These are phyloP conservation scores for Monilinia aucupariae DNA, from an alignment of 2,329 filamentous ascomycete genomes.

Conservation along the genomic window DNA sequence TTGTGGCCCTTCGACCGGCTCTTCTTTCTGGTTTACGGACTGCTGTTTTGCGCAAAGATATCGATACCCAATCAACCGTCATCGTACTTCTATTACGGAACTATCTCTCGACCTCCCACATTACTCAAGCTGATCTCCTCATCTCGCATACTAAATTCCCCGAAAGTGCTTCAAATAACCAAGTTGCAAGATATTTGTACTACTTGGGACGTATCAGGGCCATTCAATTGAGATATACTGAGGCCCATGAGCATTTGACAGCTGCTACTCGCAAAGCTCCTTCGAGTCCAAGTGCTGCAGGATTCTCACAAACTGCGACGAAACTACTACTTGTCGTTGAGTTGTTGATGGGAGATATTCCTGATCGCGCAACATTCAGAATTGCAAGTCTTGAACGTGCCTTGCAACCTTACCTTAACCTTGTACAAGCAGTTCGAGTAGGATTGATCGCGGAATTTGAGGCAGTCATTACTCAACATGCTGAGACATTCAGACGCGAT, in stretches of 20 bases:
- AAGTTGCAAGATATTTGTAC: constrained; percentile 95
- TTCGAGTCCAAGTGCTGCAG: constrained; percentile 78
- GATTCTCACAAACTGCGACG: constrained; percentile 92
- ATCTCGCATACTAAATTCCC: constrained; percentile 96
- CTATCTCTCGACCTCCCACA: constrained; percentile 93
- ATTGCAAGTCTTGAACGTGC: constrained; percentile 80
- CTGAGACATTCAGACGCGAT: constrained; percentile 82
- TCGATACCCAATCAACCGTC: constrained; percentile 93
- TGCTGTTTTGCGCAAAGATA: constrained; percentile 92
- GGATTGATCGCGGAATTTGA: constrained; percentile 93
- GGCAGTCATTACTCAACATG: constrained; percentile 74
- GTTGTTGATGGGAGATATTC: constrained; percentile 96
- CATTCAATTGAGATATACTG: constrained; percentile 93
- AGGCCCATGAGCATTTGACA: constrained; percentile 89
- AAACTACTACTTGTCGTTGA: constrained; percentile 97
- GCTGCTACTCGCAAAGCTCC: constrained; percentile 94
- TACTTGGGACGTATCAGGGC: constrained; percentile 95
- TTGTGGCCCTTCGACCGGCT: constrained; percentile 79
- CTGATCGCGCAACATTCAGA: constrained; percentile 89
- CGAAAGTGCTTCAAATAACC: constrained; percentile 90
- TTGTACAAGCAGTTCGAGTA: constrained; percentile 93
- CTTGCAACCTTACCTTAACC: constrained; percentile 85
- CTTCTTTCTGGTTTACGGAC: constrained; percentile 86
- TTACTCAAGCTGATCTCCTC: constrained; percentile 90
- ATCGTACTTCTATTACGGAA: constrained; percentile 93